These are phyloP conservation scores for Alternaria triticimaculans DNA, from an alignment of 2,329 filamentous ascomycete species.

Conservation along the genomic window DNA sequence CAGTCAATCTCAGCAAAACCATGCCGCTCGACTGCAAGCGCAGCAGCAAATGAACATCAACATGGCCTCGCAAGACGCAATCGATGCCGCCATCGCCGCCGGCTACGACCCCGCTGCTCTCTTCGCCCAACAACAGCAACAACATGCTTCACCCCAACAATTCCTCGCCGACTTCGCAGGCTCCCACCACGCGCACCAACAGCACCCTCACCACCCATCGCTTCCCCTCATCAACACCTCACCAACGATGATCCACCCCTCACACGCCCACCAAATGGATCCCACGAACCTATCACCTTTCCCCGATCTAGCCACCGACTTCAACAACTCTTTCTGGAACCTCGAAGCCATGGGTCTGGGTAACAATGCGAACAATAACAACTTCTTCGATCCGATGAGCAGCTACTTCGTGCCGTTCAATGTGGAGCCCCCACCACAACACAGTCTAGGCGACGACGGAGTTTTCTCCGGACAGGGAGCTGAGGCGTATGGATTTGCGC, in stretches of 20 bases:
- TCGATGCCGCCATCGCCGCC: conserved; percentile 32
- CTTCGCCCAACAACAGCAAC: conserved; percentile 33
- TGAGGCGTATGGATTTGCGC: conserved; percentile 18
- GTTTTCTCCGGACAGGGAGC: conserved; percentile 28
- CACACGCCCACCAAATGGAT: conserved; percentile 40
- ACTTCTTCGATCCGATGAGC: conserved; percentile 57
- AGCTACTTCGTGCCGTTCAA: conserved; percentile 96
- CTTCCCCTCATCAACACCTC: conserved; percentile 50
- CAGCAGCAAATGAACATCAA: conserved; percentile 40
- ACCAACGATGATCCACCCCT: conserved; percentile 36
- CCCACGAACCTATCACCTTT: conserved; percentile 33
- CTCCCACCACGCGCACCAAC: conserved; percentile 54
- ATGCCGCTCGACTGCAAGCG: conserved; percentile 34
- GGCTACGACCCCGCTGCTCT: conserved; percentile 39
- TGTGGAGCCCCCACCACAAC: conserved; percentile 70
- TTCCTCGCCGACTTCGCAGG: conserved; percentile 54
- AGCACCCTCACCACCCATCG: conserved; percentile 31
- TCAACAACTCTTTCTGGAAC: conserved; percentile 45
- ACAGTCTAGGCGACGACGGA: conserved; percentile 46
- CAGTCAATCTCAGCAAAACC: conserved; percentile 30
- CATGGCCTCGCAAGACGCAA: conserved; percentile 40
- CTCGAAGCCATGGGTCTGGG: conserved; percentile 40
- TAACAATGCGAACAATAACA: conserved; percentile 20
- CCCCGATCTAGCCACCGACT: conserved; percentile 39
- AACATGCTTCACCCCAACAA: conserved; percentile 36